phyloP scores from a whole-genome alignment of 164 flowering plant genomes.

The Euptelea pleiosperma region DNA sequence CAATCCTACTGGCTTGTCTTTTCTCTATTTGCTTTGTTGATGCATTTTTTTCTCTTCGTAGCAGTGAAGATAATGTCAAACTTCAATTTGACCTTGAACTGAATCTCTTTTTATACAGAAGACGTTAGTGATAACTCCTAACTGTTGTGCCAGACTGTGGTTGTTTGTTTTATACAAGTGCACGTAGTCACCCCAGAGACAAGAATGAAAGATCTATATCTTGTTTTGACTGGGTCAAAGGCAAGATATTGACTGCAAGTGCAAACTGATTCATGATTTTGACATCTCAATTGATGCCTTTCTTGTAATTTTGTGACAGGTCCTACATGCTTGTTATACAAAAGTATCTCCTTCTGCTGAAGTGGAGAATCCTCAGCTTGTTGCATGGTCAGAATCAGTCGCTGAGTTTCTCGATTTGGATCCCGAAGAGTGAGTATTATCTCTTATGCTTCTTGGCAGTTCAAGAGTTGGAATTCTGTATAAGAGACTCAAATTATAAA shows the following conservation, averaged over 20 bases:
- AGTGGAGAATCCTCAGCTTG: slow-evolving; percentile 88
- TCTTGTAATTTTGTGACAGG: slow-evolving; percentile 43
- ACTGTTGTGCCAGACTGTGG: neutral
- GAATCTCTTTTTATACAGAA: no score
- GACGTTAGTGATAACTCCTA: no score
- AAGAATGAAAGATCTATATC: no score
- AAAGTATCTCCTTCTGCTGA: slow-evolving; percentile 84
- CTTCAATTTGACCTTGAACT: no score
- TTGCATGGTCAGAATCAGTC: slow-evolving; percentile 89
- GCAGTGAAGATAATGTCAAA: no score
- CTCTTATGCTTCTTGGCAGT: neutral
- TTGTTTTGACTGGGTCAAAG: neutral
- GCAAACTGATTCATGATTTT: neutral
- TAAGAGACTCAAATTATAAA: neutral
- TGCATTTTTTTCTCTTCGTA: no score
- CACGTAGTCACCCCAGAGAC: no score
- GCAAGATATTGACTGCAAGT: neutral
- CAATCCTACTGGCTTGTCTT: neutral
- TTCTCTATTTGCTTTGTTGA: no score
- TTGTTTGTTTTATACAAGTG: no score
- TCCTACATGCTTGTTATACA: slow-evolving; percentile 84
- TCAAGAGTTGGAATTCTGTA: neutral
- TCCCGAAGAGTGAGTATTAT: slow-evolving; percentile 72
- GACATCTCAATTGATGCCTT: neutral
- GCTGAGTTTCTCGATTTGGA: slow-evolving; percentile 88